Base-by-base conservation (phyloP, 176 grass and related monocot species). In the Carex kokanica region DNA sequence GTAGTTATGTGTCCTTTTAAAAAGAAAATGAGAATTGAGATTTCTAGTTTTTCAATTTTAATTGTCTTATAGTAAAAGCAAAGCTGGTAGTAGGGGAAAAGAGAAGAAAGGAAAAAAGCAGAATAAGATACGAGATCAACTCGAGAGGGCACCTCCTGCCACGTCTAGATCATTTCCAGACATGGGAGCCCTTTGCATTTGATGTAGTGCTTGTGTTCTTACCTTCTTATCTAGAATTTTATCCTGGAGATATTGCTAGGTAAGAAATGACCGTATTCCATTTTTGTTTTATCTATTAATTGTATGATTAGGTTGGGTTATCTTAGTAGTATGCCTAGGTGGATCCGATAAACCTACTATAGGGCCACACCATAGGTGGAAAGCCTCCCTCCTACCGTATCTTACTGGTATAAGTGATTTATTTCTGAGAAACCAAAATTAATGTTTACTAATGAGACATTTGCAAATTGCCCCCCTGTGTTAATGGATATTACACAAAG, bases 21-120 rank as follows among this genome's bases (percentile, higher is more conserved):
- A 14, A 53, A 74, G 21, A 53, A 25, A 20, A 45, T 10, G 43
- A 38, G 21, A 74, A 74, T 0, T 74, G 45, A 74, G 11, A 5
- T 24, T 74, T 12, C 41, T 74, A 13, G 12, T 74, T 74, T 68
- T 68, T 17, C 5, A 16, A 14, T 52, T 16, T 27, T 53, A 25
- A 15, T 27, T 53, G 71, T 24, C 45, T 24, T 53, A 17, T 51
- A 74, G 71, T 29, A 74, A 74, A 74, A 52, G 43, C 45, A 74
- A 80, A 80, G 17, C 53, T 80, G 53, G 53, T 21, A 80, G 18
- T 27, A 80, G n/a, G 59, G 79, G 79, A 63, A 81, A 51, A 65
- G 79, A 63, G 41, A 81, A 81, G 79, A 81, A 81, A 64, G 79
- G 79, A 81, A 65, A 81, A 45, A 81, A 65, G 79, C 79, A 65